Base-by-base conservation (phyloP, 352 stramenopile genomes). In the Phytophthora capsici region DNA sequence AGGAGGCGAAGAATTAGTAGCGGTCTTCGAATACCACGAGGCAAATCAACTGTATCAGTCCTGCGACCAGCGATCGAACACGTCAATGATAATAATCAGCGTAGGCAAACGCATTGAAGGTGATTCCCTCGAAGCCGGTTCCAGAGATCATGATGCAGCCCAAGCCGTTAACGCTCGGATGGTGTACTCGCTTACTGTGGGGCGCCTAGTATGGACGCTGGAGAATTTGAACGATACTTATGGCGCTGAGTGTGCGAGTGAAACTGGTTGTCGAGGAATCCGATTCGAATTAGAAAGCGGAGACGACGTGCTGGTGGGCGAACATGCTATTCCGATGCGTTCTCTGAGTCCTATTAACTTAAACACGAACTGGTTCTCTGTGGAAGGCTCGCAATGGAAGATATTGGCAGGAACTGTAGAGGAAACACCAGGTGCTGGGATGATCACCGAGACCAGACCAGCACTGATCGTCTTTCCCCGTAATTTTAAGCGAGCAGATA, bases 271-370 rank as follows among this genome's bases (percentile, higher is more conserved):
- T 43, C 1, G 45, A 6, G 50, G 50, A 7, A 57, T 57, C 9
- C 36, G 50, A 17, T 57, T 57, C 22, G 8, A 37, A 17, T 30
- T 48, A 14, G 36, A 57, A 14, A 46, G 5, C 23, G 20, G 13
- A 13, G 43, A 62, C 6, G 4, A 38, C 16, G 34, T 47, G 19
- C 26, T 59, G 36, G 38, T 50, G 32, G 34, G 38, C n/a, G 38
- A 38, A 38, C 30, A 5, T 36, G 41, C 37, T 16, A 45, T 57
- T 34, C 34, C 7, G 6, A 47, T 34, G 38, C 36, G 23, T 20
- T 54, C 37, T 7, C 44, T 63, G 2, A 56, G n/a, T 23, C 55
- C 55, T 3, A 63, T 63, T 14, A 63, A 63, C 14, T 23, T 59
- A 28, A 59, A 59, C 20, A 13, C 28, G 4, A 22, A 40, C 9